A percentile compares a stretch with the other conserved stretches of the same genome.
Conservation (phyloP, 345 rosid species). For the Carallia pectinifolia region DNA sequence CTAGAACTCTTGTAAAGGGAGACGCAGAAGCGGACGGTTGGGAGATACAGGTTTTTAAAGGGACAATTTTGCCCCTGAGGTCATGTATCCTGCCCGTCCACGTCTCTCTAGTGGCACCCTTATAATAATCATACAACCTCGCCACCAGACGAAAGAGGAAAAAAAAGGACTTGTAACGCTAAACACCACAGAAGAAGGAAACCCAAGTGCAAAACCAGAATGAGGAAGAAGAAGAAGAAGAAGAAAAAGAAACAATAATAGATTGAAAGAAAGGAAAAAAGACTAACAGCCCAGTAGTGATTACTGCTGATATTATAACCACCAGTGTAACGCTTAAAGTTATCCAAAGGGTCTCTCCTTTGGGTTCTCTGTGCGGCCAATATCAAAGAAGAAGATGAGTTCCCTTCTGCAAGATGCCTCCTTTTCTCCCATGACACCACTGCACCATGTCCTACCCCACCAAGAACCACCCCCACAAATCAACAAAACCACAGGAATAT, state of each 20-base stretch:
- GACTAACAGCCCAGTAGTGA: conserved; percentile 23
- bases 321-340: conserved; percentile 26
- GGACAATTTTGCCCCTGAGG: too few relatives aligned
- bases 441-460: conserved; percentile 12
- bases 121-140: background rate
- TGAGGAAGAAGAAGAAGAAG: background rate
- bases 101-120: too few relatives aligned
- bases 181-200: background rate
- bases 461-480: conserved; percentile 10
- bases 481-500: background rate
- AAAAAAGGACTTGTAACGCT: background rate
- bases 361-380: conserved; percentile 29
- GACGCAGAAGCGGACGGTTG: too few relatives aligned
- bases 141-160: background rate
- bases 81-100: too few relatives aligned
- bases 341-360: conserved; percentile 20
- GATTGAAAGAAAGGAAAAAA: background rate
- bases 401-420: conserved; percentile 58
- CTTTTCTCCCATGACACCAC: conserved; percentile 42
- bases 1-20: background rate
- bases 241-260: background rate
- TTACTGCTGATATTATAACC: conserved; percentile 27
- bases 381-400: conserved; percentile 7
- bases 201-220: background rate
- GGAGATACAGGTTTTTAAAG: too few relatives aligned